Evolutionary conservation across 2,329 filamentous ascomycete species (phyloP).

Genomic region (Colletotrichum tabaci): DNA sequence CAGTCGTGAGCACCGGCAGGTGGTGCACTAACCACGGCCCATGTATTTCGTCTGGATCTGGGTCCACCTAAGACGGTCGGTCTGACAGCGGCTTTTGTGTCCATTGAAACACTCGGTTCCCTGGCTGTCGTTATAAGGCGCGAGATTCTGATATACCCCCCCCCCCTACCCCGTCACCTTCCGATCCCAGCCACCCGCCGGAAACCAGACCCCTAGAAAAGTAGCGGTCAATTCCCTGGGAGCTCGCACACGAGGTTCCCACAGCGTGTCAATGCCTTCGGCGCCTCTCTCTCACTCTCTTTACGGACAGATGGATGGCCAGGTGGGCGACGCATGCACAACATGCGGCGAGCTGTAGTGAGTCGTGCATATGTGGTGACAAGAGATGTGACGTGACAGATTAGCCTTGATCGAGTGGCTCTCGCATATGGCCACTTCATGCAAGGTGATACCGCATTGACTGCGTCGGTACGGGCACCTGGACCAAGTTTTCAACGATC

Average conservation of each 20-base stretch:
- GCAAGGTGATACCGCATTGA: conserved; percentile 28
- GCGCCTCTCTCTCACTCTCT: background rate
- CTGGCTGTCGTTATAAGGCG: conserved; percentile 27
- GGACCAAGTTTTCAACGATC: background rate
- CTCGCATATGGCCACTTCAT: conserved; percentile 26
- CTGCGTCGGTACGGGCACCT: conserved; percentile 6
- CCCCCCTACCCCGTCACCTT: conserved; percentile 24
- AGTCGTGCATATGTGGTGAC: conserved; percentile 28
- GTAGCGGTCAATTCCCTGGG: conserved; percentile 33
- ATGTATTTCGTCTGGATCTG: background rate
- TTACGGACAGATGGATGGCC: conserved; percentile 13
- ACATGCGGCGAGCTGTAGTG: conserved; percentile 11
- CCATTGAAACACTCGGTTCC: conserved; percentile 38
- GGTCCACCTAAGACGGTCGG: conserved; percentile 17
- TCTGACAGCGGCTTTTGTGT: conserved; percentile 26
- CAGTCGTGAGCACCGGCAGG: background rate
- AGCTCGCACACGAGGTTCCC: conserved; percentile 17
- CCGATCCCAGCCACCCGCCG: conserved; percentile 24
- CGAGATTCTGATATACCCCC: conserved; percentile 37
- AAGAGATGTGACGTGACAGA: conserved; percentile 28
- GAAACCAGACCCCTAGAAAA: conserved; percentile 20
- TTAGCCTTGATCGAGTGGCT: conserved; percentile 24
- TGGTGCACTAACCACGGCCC: conserved; percentile 8
- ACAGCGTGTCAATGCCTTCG: conserved; percentile 17
- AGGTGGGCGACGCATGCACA: conserved; percentile 22